Percentiles rank a stretch among this genome's conserved stretches.
phyloP scores from a whole-genome alignment of 371 early-diverging fungal species.

The Paraphysoderma sedebokerense region DNA sequence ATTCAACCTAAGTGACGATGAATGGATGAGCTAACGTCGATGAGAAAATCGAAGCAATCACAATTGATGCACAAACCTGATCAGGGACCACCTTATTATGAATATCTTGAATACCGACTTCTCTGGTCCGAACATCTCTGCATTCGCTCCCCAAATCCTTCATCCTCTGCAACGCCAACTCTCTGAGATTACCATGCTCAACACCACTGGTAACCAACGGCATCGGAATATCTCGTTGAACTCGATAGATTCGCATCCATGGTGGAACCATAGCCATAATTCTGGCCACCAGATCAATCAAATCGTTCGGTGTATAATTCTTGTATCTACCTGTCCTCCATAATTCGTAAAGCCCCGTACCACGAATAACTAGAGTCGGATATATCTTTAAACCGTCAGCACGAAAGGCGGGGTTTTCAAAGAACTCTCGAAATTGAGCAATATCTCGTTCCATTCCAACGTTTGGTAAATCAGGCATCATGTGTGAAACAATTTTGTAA shows the following conservation, averaged over 20 bases:
- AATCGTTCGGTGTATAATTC: conserved; percentile 96
- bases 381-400: conserved; percentile 99
- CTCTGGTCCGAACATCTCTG: conserved; percentile 98
- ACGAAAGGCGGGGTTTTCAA: conserved; percentile 98
- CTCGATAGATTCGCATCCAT: conserved; percentile 99
- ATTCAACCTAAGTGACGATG: conserved; percentile 51
- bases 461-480: conserved; percentile 99
- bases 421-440: conserved; percentile 98
- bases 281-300: conserved; percentile 94
- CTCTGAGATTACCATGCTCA: conserved; percentile 98
- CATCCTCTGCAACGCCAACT: conserved; percentile 94
- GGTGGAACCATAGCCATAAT: conserved; percentile 98
- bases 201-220: conserved; percentile 99
- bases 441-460: conserved; percentile 99
- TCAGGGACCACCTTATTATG: conserved; percentile 90
- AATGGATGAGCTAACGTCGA: background rate
- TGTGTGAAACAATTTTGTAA: conserved; percentile 99
- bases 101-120: conserved; percentile 99
- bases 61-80: conserved; percentile 5
- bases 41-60: no score
- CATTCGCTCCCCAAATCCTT: conserved; percentile 94
- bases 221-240: conserved; percentile 99
- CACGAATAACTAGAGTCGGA: conserved; percentile 99
- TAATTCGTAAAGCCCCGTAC: conserved; percentile 97
- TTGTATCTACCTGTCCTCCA: conserved; percentile 98